Evolutionary conservation across 2,329 filamentous ascomycete species (phyloP).

Genomic region (Pestalotiopsis fici): DNA sequence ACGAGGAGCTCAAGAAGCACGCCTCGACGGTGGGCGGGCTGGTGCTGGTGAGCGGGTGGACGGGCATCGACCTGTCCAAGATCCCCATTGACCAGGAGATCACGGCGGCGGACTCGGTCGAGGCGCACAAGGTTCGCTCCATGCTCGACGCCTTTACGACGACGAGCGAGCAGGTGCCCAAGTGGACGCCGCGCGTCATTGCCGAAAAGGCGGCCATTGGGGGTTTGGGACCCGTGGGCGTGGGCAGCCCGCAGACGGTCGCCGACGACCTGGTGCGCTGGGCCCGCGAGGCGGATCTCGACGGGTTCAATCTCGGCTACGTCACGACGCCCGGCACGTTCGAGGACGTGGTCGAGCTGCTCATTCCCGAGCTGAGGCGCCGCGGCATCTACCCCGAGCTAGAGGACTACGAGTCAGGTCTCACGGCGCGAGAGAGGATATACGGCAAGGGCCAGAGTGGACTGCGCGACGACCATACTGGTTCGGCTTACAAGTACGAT

Average conservation of each 20-base stretch:
- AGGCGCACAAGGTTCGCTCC: conserved; percentile 52
- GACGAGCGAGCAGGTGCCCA: conserved; percentile 41
- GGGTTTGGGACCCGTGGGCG: conserved; percentile 22
- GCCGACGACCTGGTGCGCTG: conserved; percentile 27
- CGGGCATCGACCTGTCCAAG: conserved; percentile 59
- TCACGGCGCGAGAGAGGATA: conserved; percentile 60
- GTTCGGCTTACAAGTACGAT: conserved; percentile 62
- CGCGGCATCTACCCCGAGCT: conserved; percentile 31
- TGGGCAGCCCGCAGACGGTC: conserved; percentile 26
- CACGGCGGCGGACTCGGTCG: conserved; percentile 52
- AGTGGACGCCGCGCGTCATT: conserved; percentile 46
- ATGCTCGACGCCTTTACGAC: conserved; percentile 50
- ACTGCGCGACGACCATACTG: conserved; percentile 59
- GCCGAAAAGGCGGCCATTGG: conserved; percentile 43
- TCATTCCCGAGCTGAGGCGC: conserved; percentile 26
- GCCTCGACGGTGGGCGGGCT: conserved; percentile 54
- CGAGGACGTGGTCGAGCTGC: conserved; percentile 27
- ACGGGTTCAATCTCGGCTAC: conserved; percentile 29
- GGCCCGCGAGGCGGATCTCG: conserved; percentile 25
- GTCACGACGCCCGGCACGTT: conserved; percentile 28
- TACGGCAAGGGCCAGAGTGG: conserved; percentile 61
- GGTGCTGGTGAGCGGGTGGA: conserved; percentile 59
- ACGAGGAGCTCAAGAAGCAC: conserved; percentile 51
- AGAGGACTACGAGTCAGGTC: conserved; percentile 29
- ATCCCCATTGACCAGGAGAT: conserved; percentile 60